These are phyloP conservation scores for Gynostemma pentaphyllum DNA, from an alignment of 306 rosid species.

Conservation along the genomic window DNA sequence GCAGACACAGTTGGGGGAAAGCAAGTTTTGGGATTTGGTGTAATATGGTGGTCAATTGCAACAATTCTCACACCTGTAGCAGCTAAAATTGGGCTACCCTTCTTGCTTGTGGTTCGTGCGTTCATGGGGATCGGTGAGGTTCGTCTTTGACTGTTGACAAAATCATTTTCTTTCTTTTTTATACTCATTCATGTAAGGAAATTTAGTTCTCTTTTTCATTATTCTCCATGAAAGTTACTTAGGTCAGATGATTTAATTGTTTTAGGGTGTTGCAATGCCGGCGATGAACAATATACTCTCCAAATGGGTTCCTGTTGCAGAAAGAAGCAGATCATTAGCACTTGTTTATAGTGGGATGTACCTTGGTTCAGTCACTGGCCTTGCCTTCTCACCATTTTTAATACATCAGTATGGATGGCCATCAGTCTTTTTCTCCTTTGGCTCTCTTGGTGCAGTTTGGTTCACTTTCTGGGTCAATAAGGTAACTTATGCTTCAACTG, in stretches of 20 bases:
- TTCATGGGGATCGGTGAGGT: slow-evolving; percentile 99
- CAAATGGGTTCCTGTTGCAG: slow-evolving; percentile 96
- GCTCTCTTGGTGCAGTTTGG: slow-evolving; percentile 95
- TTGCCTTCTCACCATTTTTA: slow-evolving; percentile 87
- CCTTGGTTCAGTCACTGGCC: slow-evolving; percentile 95
- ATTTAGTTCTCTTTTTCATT: not conserved
- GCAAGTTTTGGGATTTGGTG: slow-evolving; percentile 81
- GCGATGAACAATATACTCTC: slow-evolving; percentile 97
- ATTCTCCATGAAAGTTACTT: not conserved
- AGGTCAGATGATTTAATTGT: slow-evolving; percentile 7
- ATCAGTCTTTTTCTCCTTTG: slow-evolving; percentile 91
- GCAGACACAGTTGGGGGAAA: slow-evolving; percentile 96
- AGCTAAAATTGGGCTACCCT: slow-evolving; percentile 88
- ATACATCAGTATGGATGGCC: slow-evolving; percentile 98
- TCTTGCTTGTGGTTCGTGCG: slow-evolving; percentile 74
- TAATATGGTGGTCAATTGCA: slow-evolving; percentile 93
- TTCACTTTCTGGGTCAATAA: slow-evolving; percentile 59
- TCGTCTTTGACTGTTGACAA: slow-evolving; percentile 18
- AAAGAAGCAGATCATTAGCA: slow-evolving; percentile 89
- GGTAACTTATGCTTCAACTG: slow-evolving; percentile 28
- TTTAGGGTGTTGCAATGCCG: slow-evolving; percentile 98
- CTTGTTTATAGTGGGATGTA: slow-evolving; percentile 99
- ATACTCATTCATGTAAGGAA: not conserved
- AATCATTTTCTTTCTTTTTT: not conserved
- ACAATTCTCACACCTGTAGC: slow-evolving; percentile 82